Percentiles rank a stretch among this genome's conserved stretches.
phyloP scores from a whole-genome alignment of 805 yeast genomes.

The Pichia paraexigua region DNA sequence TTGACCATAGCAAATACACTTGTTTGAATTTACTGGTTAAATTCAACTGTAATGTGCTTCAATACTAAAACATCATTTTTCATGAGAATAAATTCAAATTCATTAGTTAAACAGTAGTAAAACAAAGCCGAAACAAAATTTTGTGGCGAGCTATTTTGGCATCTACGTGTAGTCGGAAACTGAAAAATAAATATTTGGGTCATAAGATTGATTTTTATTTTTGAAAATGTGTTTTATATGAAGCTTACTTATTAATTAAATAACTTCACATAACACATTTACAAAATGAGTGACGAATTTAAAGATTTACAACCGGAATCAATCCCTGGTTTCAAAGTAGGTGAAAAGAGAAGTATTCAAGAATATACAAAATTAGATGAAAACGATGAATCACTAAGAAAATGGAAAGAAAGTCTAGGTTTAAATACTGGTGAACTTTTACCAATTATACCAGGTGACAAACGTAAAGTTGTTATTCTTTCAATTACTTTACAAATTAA shows the following conservation, averaged over 20 bases:
- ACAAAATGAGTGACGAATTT: slow-evolving; percentile 13
- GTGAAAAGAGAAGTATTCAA: slow-evolving; percentile 68
- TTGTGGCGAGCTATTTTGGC: too few species aligned
- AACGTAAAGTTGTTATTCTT: slow-evolving; percentile 68
- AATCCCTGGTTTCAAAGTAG: slow-evolving; percentile 55
- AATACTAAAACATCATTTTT: too few species aligned
- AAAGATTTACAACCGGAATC: slow-evolving; percentile 59
- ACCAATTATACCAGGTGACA: slow-evolving; percentile 65
- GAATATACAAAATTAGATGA: slow-evolving; percentile 82
- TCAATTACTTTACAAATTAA: slow-evolving; percentile 67
- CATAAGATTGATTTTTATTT: too few species aligned
- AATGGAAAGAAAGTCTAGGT: slow-evolving; percentile 89
- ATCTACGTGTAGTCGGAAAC: too few species aligned
- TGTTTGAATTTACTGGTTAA: too few species aligned
- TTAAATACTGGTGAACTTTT: slow-evolving; percentile 48
- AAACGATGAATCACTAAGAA: slow-evolving; percentile 80
- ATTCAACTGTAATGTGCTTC: too few species aligned
- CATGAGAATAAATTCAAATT: too few species aligned
- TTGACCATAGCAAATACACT: too few species aligned
- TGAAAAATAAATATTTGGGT: too few species aligned
- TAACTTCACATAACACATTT: background rate
- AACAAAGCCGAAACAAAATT: too few species aligned
- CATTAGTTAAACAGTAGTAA: too few species aligned
- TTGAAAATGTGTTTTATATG: background rate
- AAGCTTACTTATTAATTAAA: background rate